Conservation (phyloP, 2,329 filamentous ascomycete species). For the Graphilbum sp. region DNA sequence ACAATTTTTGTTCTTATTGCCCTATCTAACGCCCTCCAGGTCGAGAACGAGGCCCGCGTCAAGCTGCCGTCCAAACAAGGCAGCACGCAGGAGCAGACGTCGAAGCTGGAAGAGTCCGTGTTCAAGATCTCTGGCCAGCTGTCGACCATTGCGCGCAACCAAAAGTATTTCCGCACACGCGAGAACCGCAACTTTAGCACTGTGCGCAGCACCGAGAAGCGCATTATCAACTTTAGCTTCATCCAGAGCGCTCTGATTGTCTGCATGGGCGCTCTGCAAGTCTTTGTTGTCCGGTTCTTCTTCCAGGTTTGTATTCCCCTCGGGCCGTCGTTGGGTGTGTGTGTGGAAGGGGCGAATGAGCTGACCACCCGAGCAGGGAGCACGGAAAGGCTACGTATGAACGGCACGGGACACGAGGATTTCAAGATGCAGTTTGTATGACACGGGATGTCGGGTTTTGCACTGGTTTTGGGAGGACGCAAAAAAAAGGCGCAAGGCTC, state of each 20-base stretch:
- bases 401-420: constrained; percentile 6
- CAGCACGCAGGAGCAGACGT: constrained; percentile 75
- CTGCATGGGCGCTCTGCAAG: constrained; percentile 88
- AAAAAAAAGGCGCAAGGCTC: neutral
- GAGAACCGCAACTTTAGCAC: constrained; percentile 99
- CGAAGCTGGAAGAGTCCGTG: constrained; percentile 78
- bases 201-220: constrained; percentile 82
- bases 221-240: constrained; percentile 95
- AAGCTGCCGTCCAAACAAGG: constrained; percentile 79
- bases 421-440: neutral
- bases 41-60: constrained; percentile 77
- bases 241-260: constrained; percentile 86
- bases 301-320: constrained; percentile 79
- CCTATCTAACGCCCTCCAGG: too few species aligned
- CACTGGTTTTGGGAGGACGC: neutral
- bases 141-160: constrained; percentile 87
- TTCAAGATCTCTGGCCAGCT: constrained; percentile 88
- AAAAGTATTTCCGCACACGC: constrained; percentile 97
- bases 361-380: constrained; percentile 26
- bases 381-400: constrained; percentile 54
- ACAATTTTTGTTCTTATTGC: too few species aligned
- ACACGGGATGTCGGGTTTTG: neutral
- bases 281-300: constrained; percentile 96
- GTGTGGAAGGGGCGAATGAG: too few species aligned
- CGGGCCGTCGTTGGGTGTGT: too few species aligned